Conservation (phyloP, 2,329 filamentous ascomycete species). For the Diaporthe capsici region DNA sequence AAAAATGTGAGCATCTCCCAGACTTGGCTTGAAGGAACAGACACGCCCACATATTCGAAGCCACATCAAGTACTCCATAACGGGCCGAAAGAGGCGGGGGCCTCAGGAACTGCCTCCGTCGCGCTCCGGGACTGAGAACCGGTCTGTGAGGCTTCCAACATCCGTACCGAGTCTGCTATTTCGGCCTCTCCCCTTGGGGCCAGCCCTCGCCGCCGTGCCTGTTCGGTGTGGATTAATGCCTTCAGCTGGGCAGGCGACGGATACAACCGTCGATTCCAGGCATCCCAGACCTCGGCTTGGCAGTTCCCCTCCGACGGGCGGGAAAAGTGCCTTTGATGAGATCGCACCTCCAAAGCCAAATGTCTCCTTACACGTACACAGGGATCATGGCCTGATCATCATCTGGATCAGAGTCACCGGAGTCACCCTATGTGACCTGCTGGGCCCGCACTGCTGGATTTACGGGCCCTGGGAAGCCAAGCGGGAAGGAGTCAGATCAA, state of each 20-base stretch:
- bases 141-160: neutral
- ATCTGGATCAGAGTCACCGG: neutral
- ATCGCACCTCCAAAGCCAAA: neutral
- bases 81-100: constrained; percentile 34
- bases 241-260: neutral
- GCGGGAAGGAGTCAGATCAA: constrained; percentile 33
- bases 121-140: constrained; percentile 8
- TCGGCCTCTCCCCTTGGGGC: constrained; percentile 12
- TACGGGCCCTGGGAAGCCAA: neutral
- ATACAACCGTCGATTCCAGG: neutral
- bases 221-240: neutral
- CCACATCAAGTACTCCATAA: constrained; percentile 10
- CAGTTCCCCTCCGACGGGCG: neutral
- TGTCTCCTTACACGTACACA: neutral
- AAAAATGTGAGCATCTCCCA: neutral
- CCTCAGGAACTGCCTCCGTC: constrained; percentile 31
- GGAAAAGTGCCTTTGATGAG: constrained; percentile 11
- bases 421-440: neutral
- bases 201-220: neutral
- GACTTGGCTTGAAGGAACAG: constrained; percentile 30
- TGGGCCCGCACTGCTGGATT: constrained; percentile 14
- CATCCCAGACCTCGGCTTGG: constrained; percentile 10
- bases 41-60: constrained; percentile 10
- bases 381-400: constrained; percentile 1
- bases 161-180: constrained; percentile 9